These are phyloP conservation scores for Plasmodium gallinaceum DNA, from an alignment of 169 alveolate genomes.

Conservation along the genomic window DNA sequence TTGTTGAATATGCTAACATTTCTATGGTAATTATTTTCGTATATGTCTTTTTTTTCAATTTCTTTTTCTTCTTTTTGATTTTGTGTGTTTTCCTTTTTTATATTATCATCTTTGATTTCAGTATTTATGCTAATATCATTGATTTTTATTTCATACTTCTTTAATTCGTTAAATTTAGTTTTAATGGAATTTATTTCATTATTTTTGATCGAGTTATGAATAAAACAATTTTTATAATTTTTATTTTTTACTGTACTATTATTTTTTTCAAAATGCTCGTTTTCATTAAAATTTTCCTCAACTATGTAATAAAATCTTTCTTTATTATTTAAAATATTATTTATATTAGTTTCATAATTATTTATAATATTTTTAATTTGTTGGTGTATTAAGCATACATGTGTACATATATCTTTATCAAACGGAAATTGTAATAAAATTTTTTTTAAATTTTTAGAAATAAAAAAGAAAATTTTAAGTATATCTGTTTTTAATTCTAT, in stretches of 20 bases:
- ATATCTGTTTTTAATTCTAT: slow-evolving; percentile 38
- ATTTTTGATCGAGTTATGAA: no score
- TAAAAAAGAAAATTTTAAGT: slow-evolving; percentile 34
- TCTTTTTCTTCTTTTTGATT: no score
- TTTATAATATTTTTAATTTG: slow-evolving; percentile 54
- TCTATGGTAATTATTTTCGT: neutral
- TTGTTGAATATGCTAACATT: neutral
- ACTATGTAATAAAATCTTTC: neutral
- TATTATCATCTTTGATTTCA: no score
- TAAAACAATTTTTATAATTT: no score
- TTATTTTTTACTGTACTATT: no score
- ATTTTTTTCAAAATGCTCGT: no score
- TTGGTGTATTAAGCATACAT: slow-evolving; percentile 71
- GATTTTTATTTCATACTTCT: no score
- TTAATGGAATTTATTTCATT: no score
- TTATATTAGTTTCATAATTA: slow-evolving; percentile 35
- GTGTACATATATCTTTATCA: slow-evolving; percentile 78
- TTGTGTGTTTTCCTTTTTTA: no score
- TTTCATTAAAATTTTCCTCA: no score
- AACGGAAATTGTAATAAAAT: slow-evolving; percentile 71
- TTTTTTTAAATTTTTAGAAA: slow-evolving; percentile 74
- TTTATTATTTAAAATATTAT: slow-evolving; percentile 15
- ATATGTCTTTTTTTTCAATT: neutral
- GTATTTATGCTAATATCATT: no score
- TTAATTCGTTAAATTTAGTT: no score